Base-by-base conservation (phyloP, 2,329 filamentous ascomycete genomes). In the Aspergillus fructus region DNA sequence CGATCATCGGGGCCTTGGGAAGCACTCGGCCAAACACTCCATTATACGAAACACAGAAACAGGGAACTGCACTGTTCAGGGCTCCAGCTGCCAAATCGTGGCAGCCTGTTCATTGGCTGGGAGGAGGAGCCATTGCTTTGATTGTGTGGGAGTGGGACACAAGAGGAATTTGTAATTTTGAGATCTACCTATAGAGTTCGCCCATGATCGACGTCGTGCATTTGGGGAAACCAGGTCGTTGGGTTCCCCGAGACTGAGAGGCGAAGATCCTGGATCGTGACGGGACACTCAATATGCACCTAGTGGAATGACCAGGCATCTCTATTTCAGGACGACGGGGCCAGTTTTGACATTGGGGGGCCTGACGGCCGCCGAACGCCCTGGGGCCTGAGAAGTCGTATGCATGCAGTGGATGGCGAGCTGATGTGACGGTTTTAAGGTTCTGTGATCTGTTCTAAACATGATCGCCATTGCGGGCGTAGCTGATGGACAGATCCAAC, bases 171-270 rank as follows among this genome's bases (percentile, higher is more conserved):
- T 59, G 58, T 47, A 59, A 62, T 59, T 43, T 24, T 41, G 55
- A 34, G 40, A 24, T 49, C 17, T 51, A 24, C 13, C n/a, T 57
- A 56, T 59, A 58, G 53, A 60, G 50, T 57, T 60, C 58, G 24
- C 9, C 27, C 27, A 49, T 17, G 61, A 63, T 63, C 59, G 61
- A 59, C 59, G 34, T 24, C 58, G 39, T 64, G 62, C 60, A 42
- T 63, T 55, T 47, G 43, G 37, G 51, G 19, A 41, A 60, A 63
- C 63, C 63, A 40, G 63, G 56, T 62, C 49, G 56, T 52, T 62
- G 62, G 63, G 59, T 60, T 59, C 50, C 17, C 21, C 17, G 11
- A 40, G 2, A 33, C 23, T 19, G 34, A 39, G 17, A 23, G 17
- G 30, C 49, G 54, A 56, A 40, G 53, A 55, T 42, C 24, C 48